Conservation (phyloP, 495 filamentous ascomycete species). For the Pyronema omphalodes region DNA sequence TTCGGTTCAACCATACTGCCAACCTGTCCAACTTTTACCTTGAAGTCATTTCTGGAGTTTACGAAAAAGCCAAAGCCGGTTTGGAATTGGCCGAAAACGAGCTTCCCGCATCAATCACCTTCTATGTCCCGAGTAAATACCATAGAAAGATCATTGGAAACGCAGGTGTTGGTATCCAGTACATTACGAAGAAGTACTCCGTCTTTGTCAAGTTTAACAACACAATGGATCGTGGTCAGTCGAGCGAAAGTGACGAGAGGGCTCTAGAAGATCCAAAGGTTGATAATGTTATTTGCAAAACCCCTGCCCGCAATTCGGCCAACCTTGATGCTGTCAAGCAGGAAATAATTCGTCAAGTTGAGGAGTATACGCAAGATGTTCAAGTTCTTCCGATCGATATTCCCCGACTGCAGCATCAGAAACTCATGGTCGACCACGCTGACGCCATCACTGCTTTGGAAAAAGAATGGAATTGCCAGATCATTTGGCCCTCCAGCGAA, state of each 20-base stretch:
- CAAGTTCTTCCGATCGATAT: conserved; percentile 81
- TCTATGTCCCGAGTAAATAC: conserved; percentile 98
- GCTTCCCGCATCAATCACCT: conserved; percentile 97
- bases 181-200: conserved; percentile 99
- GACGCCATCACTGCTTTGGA: conserved; percentile 81
- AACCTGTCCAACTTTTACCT: conserved; percentile 99
- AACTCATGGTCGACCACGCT: conserved; percentile 62
- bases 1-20: conserved; percentile 85
- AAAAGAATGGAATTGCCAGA: conserved; percentile 97
- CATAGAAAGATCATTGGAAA: conserved; percentile 99
- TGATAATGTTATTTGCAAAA: conserved; percentile 97
- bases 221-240: conserved; percentile 82
- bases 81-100: conserved; percentile 90
- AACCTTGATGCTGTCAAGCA: conserved; percentile 93
- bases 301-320: conserved; percentile 88
- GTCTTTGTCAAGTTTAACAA: conserved; percentile 99
- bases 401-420: conserved; percentile 86
- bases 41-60: conserved; percentile 77
- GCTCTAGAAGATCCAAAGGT: conserved; percentile 97
- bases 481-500: conserved; percentile 91
- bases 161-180: conserved; percentile 94
- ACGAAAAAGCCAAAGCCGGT: conserved; percentile 81
- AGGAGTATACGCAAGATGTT: conserved; percentile 94
- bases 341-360: conserved; percentile 99
- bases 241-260: no score